Conservation (phyloP, 2,329 filamentous ascomycete species). For the Penicillium sp. region DNA sequence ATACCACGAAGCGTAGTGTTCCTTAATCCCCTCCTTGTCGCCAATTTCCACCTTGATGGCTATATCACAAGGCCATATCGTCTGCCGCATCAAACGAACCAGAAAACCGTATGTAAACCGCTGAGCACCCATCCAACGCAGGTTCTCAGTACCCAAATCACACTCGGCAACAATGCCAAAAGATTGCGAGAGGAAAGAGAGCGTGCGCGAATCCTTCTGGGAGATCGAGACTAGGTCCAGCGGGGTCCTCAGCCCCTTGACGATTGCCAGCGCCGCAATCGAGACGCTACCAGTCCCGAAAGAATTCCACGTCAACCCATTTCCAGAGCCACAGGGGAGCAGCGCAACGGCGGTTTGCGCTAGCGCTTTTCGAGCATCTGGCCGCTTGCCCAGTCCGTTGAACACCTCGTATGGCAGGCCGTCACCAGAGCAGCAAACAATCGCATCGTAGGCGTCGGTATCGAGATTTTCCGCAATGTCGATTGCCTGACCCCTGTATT, state of each 20-base stretch:
- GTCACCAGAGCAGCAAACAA: conserved; percentile 88
- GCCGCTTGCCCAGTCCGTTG: conserved; percentile 79
- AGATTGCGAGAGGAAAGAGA: conserved; percentile 89
- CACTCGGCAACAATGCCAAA: conserved; percentile 87
- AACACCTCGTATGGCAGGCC: conserved; percentile 91
- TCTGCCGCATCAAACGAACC: conserved; percentile 71
- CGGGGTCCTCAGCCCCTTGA: conserved; percentile 83
- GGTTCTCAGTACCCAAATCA: conserved; percentile 83
- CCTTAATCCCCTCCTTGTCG: conserved; percentile 70
- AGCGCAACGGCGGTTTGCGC: conserved; percentile 77
- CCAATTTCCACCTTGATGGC: conserved; percentile 79
- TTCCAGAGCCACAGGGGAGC: conserved; percentile 89
- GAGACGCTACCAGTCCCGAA: conserved; percentile 76
- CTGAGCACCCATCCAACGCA: conserved; percentile 87
- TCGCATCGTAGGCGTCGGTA: conserved; percentile 76
- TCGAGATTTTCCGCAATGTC: conserved; percentile 75
- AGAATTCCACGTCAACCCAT: conserved; percentile 87
- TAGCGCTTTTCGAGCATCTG: conserved; percentile 73
- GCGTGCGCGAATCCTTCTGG: conserved; percentile 68
- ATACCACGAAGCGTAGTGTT: conserved; percentile 61
- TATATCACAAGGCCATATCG: conserved; percentile 83
- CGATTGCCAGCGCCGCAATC: conserved; percentile 74
- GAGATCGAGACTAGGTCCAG: conserved; percentile 87
- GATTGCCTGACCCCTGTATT: conserved; percentile 71
- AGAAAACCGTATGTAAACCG: conserved; percentile 85